phyloP scores from a whole-genome alignment of 2,329 filamentous ascomycete species.

The Pseudogymnoascus sp. region DNA sequence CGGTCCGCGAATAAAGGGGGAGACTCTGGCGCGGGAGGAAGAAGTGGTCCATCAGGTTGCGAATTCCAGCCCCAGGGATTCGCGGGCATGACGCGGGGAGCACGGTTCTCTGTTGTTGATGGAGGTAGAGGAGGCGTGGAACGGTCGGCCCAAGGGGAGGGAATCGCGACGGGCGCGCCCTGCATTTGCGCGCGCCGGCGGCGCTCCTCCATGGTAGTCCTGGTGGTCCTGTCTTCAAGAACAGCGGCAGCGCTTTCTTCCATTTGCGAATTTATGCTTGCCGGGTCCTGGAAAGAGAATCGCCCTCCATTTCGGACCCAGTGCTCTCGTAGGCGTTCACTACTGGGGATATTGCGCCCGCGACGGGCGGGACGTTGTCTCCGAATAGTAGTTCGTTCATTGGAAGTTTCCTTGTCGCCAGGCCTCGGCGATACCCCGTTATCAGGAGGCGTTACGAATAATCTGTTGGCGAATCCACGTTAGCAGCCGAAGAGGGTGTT shows the following conservation, averaged over 20 bases:
- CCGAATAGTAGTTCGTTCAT: conserved; percentile 25
- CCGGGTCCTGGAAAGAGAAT: not conserved
- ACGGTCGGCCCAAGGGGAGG: not conserved
- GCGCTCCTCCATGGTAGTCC: not conserved
- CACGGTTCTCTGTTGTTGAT: not conserved
- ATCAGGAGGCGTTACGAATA: conserved; percentile 25
- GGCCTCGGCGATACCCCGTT: conserved; percentile 22
- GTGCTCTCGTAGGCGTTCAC: conserved; percentile 4
- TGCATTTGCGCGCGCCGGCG: not conserved
- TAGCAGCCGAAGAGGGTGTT: not conserved
- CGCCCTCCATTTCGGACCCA: not conserved
- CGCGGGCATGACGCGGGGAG: not conserved
- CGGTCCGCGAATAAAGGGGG: not conserved
- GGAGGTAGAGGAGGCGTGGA: not conserved
- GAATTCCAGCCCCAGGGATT: not conserved
- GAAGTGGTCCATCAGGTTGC: not conserved
- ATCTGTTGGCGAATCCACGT: conserved; percentile 16
- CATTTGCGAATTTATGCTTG: not conserved
- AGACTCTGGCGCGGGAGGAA: not conserved
- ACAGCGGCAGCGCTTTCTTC: not conserved
- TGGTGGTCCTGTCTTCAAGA: not conserved
- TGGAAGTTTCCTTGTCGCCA: conserved; percentile 22
- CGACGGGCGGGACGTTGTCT: conserved; percentile 11
- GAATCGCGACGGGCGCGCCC: not conserved
- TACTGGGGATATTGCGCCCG: not conserved